Evolutionary conservation across 495 filamentous ascomycete genomes (phyloP), one percentile per base, ranked within the genome.

Genomic region (Chaetomium tenue): DNA sequence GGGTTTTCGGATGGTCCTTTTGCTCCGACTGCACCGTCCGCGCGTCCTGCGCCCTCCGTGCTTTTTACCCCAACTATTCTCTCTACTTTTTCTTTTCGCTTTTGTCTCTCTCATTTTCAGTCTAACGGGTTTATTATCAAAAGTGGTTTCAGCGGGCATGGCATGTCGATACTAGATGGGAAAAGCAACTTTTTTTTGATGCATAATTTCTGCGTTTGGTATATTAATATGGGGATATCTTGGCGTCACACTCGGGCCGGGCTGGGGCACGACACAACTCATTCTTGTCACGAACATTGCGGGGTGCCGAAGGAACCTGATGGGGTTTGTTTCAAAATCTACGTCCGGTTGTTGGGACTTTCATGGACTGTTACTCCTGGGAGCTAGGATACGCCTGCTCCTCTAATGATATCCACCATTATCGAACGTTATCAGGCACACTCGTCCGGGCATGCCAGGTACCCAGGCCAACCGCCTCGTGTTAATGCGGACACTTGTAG

Each of bases 141-240:
- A 63, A 63, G 61, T 56, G 51, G 30, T 22, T 52, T 64, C 52
- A 61, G 58, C 50, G 58, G 55, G 58, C 63, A 61, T 60, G 53
- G 53, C 53, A 58, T 57, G 12, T 64, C 46, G 61, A 61, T 40
- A 46, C 25, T 60, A 44, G 58, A 66, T 44, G 53, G 47, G 53
- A 61, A 66, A 66, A 66, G 54, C 46, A 66, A 58, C 42, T 52
- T 23, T 39, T 53, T 13, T 39, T 53, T 13, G 52, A 28, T 33
- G 51, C 61, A 63, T 58, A 22, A 2, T 11, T 44, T 46, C 4
- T 42, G 47, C 37, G 26, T 64, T 44, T 40, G 22, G 33, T 30
- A 26, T 20, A 13, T 37, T 30, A 16, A 33, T 47, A 7, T 48
- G 50, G 52, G 26, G 42, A 6, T 53, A 12, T 46, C 47, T 60